Percentiles rank a stretch among this genome's conserved stretches.
phyloP scores from a whole-genome alignment of 2,329 filamentous ascomycete genomes.

The Penicillium sp. region DNA sequence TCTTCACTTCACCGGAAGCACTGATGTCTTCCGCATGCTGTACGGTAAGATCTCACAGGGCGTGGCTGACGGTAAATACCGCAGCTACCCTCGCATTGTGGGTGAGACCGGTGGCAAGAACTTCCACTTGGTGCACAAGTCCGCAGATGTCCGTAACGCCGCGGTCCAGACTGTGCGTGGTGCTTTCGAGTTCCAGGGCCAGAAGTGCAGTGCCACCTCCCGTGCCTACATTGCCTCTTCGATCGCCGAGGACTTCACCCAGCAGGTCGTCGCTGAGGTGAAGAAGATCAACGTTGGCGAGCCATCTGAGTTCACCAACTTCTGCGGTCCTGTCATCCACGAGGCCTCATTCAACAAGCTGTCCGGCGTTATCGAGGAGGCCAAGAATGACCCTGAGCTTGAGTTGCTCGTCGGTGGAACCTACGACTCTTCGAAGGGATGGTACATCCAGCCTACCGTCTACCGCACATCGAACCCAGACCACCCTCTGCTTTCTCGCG shows the following conservation, averaged over 20 bases:
- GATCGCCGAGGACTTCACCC: slow-evolving; percentile 62
- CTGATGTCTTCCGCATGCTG: slow-evolving; percentile 76
- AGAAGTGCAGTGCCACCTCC: slow-evolving; percentile 82
- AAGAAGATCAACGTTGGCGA: slow-evolving; percentile 61
- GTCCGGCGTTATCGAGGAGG: slow-evolving; percentile 63
- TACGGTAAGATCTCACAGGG: slow-evolving; percentile 78
- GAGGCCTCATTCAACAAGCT: slow-evolving; percentile 73
- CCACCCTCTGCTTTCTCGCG: slow-evolving; percentile 65
- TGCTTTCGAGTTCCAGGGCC: slow-evolving; percentile 83
- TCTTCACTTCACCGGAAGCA: slow-evolving; percentile 93
- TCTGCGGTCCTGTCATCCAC: slow-evolving; percentile 83
- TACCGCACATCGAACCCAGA: slow-evolving; percentile 65
- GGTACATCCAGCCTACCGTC: slow-evolving; percentile 75
- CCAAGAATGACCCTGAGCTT: slow-evolving; percentile 65
- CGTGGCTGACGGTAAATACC: slow-evolving; percentile 72
- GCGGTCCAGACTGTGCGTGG: slow-evolving; percentile 74
- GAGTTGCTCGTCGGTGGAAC: slow-evolving; percentile 66
- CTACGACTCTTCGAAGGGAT: slow-evolving; percentile 69
- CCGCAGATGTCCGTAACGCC: slow-evolving; percentile 69
- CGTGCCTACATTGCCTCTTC: slow-evolving; percentile 70
- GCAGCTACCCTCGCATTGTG: slow-evolving; percentile 76
- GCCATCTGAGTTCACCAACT: slow-evolving; percentile 64
- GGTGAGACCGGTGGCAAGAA: slow-evolving; percentile 92
- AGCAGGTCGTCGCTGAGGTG: slow-evolving; percentile 59
- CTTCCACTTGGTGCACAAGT: slow-evolving; percentile 73